phyloP scores from a whole-genome alignment of 169 alveolate species.

The Eimeria acervulina region DNA sequence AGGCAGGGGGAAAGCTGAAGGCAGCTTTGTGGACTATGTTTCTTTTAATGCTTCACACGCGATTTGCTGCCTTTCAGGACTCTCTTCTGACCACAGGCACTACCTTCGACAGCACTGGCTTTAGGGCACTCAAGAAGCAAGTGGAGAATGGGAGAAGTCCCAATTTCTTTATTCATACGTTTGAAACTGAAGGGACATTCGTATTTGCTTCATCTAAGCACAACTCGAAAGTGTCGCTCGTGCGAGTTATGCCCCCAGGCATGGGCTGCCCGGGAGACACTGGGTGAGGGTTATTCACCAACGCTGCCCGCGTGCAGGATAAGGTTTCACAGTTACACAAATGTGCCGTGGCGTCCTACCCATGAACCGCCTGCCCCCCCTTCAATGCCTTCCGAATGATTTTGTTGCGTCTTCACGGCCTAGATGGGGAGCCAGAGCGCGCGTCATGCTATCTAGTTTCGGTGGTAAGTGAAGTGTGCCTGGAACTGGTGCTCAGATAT shows the following conservation, averaged over 20 bases:
- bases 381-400: not conserved
- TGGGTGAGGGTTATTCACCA: constrained; percentile 7
- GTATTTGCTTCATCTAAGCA: constrained; percentile 68
- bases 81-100: constrained; percentile 87
- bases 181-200: constrained; percentile 56
- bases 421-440: not conserved
- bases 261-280: constrained; percentile 76
- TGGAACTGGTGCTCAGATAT: not conserved
- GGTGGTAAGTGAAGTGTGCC: too few species aligned
- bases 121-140: constrained; percentile 25
- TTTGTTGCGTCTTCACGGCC: not conserved
- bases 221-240: constrained; percentile 36
- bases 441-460: not conserved
- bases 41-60: not conserved
- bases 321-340: not conserved
- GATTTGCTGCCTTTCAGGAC: constrained; percentile 68
- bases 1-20: not conserved
- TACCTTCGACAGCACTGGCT: constrained; percentile 84
- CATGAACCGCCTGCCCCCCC: too few species aligned
- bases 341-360: not conserved
- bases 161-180: constrained; percentile 56
- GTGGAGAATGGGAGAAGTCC: constrained; percentile 11
- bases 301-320: not conserved
- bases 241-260: constrained; percentile 65
- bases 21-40: not conserved